Evolutionary conservation across 331 rosid genomes (phyloP).

Genomic region (Dryas integrifolia): DNA sequence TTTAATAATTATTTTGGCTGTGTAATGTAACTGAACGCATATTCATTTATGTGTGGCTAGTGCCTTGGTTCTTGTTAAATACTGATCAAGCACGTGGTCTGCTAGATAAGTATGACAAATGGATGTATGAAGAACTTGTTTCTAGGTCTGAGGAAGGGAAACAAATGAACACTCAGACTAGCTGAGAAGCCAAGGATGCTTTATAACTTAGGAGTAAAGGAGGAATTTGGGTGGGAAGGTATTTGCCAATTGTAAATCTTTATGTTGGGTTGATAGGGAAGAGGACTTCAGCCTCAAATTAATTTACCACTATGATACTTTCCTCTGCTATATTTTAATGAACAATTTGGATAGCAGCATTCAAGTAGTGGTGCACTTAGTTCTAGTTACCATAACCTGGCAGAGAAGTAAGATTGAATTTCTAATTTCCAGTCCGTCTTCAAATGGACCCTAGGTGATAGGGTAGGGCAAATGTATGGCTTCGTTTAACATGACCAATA

Average conservation of each 20-base stretch:
- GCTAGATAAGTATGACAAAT: not conserved
- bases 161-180: not conserved
- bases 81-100: not conserved
- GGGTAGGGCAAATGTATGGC: not conserved
- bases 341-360: too few species aligned
- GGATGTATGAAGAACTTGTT: not conserved
- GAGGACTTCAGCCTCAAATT: not conserved
- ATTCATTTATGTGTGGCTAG: not conserved
- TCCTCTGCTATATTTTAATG: too few species aligned
- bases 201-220: not conserved
- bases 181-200: not conserved
- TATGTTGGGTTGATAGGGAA: not conserved
- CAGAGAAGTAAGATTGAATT: too few species aligned
- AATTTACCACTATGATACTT: too few species aligned
- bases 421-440: not conserved
- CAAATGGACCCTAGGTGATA: not conserved
- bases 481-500: not conserved
- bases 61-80: not conserved
- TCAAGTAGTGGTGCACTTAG: too few species aligned
- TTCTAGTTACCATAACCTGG: too few species aligned
- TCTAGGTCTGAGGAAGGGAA: not conserved
- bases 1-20: not conserved
- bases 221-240: not conserved
- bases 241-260: not conserved
- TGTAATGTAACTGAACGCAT: not conserved